phyloP scores from a whole-genome alignment of 495 filamentous ascomycete genomes.

The Aspergillus bertholletiae region DNA sequence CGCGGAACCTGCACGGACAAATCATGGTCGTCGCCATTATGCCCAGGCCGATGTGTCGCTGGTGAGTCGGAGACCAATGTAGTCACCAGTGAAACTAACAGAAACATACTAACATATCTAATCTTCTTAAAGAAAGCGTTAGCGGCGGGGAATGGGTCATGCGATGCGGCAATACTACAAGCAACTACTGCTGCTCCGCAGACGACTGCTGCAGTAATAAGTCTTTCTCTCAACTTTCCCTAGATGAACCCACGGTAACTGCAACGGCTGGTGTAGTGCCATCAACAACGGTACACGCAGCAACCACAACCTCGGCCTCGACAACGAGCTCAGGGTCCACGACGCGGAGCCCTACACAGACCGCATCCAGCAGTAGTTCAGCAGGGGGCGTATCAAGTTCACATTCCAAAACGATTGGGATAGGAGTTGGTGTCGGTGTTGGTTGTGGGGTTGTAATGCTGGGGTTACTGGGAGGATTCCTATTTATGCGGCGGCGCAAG shows the following conservation, averaged over 20 bases:
- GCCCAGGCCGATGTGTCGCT: conserved; percentile 4
- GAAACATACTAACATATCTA: background rate
- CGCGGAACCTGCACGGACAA: conserved; percentile 3
- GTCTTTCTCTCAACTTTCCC: background rate
- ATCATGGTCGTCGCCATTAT: background rate
- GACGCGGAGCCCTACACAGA: no score
- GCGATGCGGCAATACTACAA: conserved; percentile 1
- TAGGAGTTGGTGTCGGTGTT: background rate
- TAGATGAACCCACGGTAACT: conserved; percentile 1
- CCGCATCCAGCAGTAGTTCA: no score
- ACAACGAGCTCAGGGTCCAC: no score
- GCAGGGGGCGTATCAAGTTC: no score
- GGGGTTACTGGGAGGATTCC: background rate
- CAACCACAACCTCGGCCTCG: no score
- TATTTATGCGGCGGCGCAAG: background rate
- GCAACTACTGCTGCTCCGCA: conserved; percentile 5
- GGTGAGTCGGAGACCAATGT: background rate
- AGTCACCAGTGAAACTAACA: no score
- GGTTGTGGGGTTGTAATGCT: background rate
- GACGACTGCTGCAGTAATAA: conserved; percentile 3
- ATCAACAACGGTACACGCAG: background rate
- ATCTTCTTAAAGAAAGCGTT: background rate
- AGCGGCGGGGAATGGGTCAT: conserved; percentile 5
- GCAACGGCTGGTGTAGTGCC: conserved; percentile 2
- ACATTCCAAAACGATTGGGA: background rate